Conservation (phyloP, 106 monocot genomes). For the Allium sativum region DNA sequence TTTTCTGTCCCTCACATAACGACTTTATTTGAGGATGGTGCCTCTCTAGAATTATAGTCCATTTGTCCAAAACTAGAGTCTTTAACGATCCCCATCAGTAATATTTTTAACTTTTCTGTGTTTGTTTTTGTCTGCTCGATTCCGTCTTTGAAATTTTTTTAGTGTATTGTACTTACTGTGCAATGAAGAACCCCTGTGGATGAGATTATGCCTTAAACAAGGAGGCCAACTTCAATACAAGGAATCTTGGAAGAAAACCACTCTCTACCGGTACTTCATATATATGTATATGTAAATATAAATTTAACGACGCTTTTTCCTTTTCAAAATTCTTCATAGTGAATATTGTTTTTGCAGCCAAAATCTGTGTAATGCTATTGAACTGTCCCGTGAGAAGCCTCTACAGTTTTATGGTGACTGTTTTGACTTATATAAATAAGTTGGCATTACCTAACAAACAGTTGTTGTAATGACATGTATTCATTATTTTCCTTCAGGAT, state of each 20-base stretch:
- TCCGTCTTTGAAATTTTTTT: not conserved
- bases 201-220: constrained; percentile 62
- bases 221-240: constrained; percentile 66
- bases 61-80: too few relatives aligned
- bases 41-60: too few relatives aligned
- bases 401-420: constrained; percentile 70
- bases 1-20: too few relatives aligned
- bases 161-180: constrained; percentile 93
- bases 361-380: constrained; percentile 25
- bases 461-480: not conserved
- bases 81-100: too few relatives aligned
- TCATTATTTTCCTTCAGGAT: constrained; percentile 45
- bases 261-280: constrained; percentile 36
- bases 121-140: not conserved
- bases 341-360: constrained; percentile 25
- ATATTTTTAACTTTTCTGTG: too few relatives aligned
- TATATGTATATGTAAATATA: not conserved
- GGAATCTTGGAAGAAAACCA: constrained; percentile 83
- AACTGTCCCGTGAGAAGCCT: constrained; percentile 16
- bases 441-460: not conserved
- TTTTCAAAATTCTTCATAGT: constrained; percentile 2
- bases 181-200: constrained; percentile 98
- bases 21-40: too few relatives aligned
- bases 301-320: not conserved
- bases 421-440: too few relatives aligned